phyloP scores from a whole-genome alignment of 2,329 filamentous ascomycete species.

The Penicillium digitatum region DNA sequence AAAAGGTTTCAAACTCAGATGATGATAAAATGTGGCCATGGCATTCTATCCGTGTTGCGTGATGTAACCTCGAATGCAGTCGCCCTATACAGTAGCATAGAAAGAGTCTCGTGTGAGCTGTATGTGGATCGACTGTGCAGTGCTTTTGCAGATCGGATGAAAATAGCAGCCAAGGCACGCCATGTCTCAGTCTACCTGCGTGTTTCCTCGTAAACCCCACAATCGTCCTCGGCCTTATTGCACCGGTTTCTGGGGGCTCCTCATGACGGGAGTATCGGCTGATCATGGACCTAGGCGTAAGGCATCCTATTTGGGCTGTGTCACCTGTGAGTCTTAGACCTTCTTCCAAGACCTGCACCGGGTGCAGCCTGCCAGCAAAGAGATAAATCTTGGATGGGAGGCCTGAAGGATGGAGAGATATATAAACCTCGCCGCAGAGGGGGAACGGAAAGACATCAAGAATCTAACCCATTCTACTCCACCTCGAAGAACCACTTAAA shows the following conservation, averaged over 20 bases:
- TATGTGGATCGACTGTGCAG: slow-evolving; percentile 3
- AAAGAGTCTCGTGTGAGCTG: not conserved
- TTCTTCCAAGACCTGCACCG: slow-evolving; percentile 20
- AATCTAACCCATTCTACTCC: not conserved
- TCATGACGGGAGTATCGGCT: not conserved
- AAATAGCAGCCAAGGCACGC: slow-evolving; percentile 7
- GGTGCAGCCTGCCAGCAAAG: slow-evolving; percentile 1
- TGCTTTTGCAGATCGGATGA: not conserved
- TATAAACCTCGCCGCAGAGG: slow-evolving; percentile 4
- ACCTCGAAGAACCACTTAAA: not conserved
- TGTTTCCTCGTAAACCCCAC: slow-evolving; percentile 2
- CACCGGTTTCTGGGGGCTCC: not conserved
- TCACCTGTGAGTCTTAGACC: slow-evolving; percentile 18
- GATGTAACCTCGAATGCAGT: slow-evolving; percentile 16
- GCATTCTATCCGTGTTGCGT: not conserved
- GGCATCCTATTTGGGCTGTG: not conserved
- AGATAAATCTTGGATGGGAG: slow-evolving; percentile 7
- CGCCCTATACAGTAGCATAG: slow-evolving; percentile 4
- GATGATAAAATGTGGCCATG: not conserved
- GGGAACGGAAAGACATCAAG: not conserved
- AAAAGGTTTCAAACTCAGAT: not conserved
- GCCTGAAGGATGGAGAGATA: slow-evolving; percentile 8
- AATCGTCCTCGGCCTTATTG: slow-evolving; percentile 6
- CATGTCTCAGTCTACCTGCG: slow-evolving; percentile 18
- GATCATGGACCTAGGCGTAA: not conserved